phyloP scores from a whole-genome alignment of 2,329 filamentous ascomycete species.

The Pseudogymnoascus sp. region DNA sequence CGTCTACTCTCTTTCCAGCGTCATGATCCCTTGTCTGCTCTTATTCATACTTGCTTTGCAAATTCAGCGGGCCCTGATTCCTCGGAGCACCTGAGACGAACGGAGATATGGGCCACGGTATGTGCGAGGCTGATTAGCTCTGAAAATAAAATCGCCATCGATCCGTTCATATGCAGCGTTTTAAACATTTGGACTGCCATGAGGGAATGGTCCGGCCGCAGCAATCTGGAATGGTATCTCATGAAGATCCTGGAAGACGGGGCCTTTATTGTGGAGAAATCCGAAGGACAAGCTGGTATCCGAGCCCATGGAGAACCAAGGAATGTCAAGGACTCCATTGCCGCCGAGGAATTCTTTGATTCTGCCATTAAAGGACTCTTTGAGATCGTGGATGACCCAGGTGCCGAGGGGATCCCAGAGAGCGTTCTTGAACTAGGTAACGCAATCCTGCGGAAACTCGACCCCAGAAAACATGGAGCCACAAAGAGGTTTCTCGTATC shows the following conservation, averaged over 20 bases:
- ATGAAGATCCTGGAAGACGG: constrained; percentile 93
- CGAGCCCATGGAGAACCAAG: constrained; percentile 65
- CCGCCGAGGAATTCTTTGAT: constrained; percentile 82
- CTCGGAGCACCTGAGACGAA: constrained; percentile 68
- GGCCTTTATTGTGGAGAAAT: constrained; percentile 78
- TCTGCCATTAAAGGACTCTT: constrained; percentile 74
- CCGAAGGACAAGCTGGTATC: constrained; percentile 68
- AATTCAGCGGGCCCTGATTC: constrained; percentile 76
- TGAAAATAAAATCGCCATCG: constrained; percentile 65
- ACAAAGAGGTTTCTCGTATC: constrained; percentile 79
- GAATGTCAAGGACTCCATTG: constrained; percentile 70
- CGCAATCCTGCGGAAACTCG: constrained; percentile 71
- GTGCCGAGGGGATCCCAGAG: constrained; percentile 76
- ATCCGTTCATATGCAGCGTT: constrained; percentile 74
- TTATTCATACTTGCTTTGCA: constrained; percentile 84
- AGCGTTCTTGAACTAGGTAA: constrained; percentile 77
- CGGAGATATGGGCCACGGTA: constrained; percentile 80
- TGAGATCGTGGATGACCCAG: constrained; percentile 75
- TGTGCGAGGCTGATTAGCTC: constrained; percentile 70
- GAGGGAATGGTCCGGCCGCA: constrained; percentile 81
- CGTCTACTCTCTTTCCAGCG: constrained; percentile 81
- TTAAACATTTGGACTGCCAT: constrained; percentile 82
- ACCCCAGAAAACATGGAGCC: constrained; percentile 61
- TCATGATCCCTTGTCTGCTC: constrained; percentile 73
- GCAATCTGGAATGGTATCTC: constrained; percentile 86